phyloP scores from a whole-genome alignment of 768 basidiomycete species.

The Lyophyllum shimeji region DNA sequence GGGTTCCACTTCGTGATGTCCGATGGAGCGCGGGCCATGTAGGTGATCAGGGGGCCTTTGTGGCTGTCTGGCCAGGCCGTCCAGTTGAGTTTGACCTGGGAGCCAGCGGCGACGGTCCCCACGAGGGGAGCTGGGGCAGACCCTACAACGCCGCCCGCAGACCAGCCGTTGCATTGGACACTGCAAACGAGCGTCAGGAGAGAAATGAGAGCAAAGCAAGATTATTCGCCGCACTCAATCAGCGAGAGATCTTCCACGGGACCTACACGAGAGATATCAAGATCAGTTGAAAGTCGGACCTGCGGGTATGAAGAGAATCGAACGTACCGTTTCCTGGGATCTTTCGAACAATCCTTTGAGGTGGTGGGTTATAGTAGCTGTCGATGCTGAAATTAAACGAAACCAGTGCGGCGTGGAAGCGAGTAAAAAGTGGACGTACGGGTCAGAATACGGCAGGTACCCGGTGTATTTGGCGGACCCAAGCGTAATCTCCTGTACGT shows the following conservation, averaged over 20 bases:
- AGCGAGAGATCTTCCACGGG: constrained; percentile 37
- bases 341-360: constrained; percentile 35
- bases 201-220: background rate
- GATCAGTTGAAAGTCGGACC: background rate
- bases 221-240: constrained; percentile 27
- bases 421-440: constrained; percentile 17
- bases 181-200: constrained; percentile 13
- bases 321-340: constrained; percentile 33
- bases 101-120: constrained; percentile 41
- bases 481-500: constrained; percentile 36
- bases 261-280: constrained; percentile 12
- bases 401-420: background rate
- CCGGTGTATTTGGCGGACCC: constrained; percentile 33
- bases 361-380: constrained; percentile 30
- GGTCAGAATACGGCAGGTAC: constrained; percentile 36
- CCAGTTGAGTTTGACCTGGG: constrained; percentile 40
- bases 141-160: constrained; percentile 25
- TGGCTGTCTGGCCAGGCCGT: constrained; percentile 38
- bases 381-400: background rate
- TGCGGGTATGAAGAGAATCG: background rate
- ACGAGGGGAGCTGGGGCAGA: constrained; percentile 38
- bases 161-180: constrained; percentile 35
- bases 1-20: constrained; percentile 44
- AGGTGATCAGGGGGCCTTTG: constrained; percentile 45
- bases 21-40: constrained; percentile 44